phyloP scores from a whole-genome alignment of 768 basidiomycete species.

The Trametes punicea region DNA sequence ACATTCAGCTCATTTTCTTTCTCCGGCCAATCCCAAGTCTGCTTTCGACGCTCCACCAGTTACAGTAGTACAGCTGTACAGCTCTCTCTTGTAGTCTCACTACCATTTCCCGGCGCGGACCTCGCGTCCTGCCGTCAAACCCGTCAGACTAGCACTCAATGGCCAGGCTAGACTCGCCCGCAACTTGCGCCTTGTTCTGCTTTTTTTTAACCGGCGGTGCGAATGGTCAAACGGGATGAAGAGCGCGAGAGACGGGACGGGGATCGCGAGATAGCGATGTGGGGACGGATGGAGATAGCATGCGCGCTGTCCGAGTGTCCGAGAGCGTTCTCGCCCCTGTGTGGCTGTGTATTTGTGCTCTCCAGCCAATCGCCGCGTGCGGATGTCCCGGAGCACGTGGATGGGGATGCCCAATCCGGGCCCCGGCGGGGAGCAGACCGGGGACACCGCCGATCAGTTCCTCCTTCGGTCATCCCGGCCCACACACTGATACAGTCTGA shows the following conservation, averaged over 20 bases:
- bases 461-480: not conserved
- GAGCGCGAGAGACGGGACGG: too few relatives aligned
- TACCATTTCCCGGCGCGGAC: too few relatives aligned
- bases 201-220: too few relatives aligned
- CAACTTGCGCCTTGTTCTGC: too few relatives aligned
- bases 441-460: not conserved
- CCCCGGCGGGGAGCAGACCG: not conserved
- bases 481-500: not conserved
- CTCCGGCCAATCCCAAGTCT: not conserved
- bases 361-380: not conserved
- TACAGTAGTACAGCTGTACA: too few relatives aligned
- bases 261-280: not conserved
- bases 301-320: not conserved
- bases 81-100: too few relatives aligned
- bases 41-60: not conserved
- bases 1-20: not conserved
- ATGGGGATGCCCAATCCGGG: not conserved
- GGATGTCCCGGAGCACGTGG: not conserved
- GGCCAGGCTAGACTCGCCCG: too few relatives aligned
- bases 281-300: not conserved
- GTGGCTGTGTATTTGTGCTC: conserved; percentile 10
- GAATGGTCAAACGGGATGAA: too few relatives aligned
- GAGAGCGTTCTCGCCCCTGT: conserved; percentile 18
- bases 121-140: too few relatives aligned
- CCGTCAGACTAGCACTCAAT: too few relatives aligned